Base-by-base conservation (phyloP, 176 grass and related monocot genomes). In the Lolium rigidum region DNA sequence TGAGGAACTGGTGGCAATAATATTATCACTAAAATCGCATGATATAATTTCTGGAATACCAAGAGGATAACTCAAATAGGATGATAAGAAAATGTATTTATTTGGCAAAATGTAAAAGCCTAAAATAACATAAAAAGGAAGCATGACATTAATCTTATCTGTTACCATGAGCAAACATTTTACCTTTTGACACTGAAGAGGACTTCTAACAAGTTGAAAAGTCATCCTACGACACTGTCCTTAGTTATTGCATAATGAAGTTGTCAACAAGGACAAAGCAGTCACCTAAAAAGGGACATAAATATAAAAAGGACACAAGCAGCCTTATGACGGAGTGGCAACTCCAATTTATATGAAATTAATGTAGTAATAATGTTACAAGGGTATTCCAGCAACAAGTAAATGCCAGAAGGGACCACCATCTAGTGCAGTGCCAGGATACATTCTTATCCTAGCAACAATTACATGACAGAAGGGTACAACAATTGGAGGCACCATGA, bases 401-500 rank as follows among this genome's bases (percentile, higher is more conserved):
- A 88, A 80, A 90, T 81, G 74, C 84, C 85, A 82, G 81, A 88
- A 91, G 85, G 69, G 76, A 84, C 74, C 87, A 76, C 15, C 39
- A 51, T 84, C 56, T 38, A 20, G 37, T 88, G 62, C 35, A 56
- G 17, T 80, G 79, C 72, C 47, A 80, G 66, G 55, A 80, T 88
- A 90, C 65, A 93, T 38, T 63, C 21, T 46, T 74, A 90, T 78
- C 84, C 77, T 60, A 75, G 76, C 44, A 85, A 51, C 63, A 84
- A 86, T 82, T 76, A 88, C 70, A 86, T 65, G 77, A 85, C 84
- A 82, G 60, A 91, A 82, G 66, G 17, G 44, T 85, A 85, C 81
- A 85, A 80, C 90, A 94, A 81, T 80, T 17, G 15, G 82, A 92
- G 72, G 88, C 80, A 64, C 92, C 71, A 84, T 64, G 89, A 86